These are phyloP conservation scores for Begonia masoniana DNA, from an alignment of 306 rosid species.

Conservation along the genomic window DNA sequence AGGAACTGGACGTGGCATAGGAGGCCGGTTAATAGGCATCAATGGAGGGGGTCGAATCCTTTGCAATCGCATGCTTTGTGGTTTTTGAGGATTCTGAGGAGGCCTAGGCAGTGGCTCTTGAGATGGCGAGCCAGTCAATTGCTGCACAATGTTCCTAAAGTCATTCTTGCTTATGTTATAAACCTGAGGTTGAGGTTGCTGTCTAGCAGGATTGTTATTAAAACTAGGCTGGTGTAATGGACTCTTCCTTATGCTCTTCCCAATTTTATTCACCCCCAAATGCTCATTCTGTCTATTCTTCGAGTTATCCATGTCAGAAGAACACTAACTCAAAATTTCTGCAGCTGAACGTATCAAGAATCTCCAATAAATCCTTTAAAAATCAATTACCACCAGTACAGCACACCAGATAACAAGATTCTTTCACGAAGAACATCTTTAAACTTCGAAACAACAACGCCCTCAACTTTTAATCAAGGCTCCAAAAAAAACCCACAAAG, in stretches of 20 bases:
- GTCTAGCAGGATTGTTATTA: conserved; percentile 51
- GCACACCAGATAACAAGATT: too few relatives aligned
- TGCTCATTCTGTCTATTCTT: conserved; percentile 55
- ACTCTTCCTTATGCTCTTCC: conserved; percentile 86
- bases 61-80: conserved; percentile 78
- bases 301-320: conserved; percentile 50
- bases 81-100: conserved; percentile 55
- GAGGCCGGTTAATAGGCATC: conserved; percentile 55
- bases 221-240: conserved; percentile 83
- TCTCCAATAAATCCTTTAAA: too few relatives aligned
- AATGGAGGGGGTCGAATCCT: conserved; percentile 89
- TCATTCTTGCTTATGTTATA: conserved; percentile 94
- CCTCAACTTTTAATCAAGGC: too few relatives aligned
- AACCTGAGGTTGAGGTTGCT: conserved; percentile 92
- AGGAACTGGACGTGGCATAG: conserved; percentile 32
- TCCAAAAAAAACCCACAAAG: too few relatives aligned
- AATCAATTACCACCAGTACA: too few relatives aligned
- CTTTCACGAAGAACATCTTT: too few relatives aligned
- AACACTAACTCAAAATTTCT: too few relatives aligned
- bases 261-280: conserved; percentile 87
- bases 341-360: too few relatives aligned
- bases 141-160: conserved; percentile 83
- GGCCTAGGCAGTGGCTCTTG: conserved; percentile 75
- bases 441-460: too few relatives aligned
- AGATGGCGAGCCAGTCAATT: conserved; percentile 89